Base-by-base conservation (phyloP, 1,139 yeast genomes). In the Saccharomyces hybrid region DNA sequence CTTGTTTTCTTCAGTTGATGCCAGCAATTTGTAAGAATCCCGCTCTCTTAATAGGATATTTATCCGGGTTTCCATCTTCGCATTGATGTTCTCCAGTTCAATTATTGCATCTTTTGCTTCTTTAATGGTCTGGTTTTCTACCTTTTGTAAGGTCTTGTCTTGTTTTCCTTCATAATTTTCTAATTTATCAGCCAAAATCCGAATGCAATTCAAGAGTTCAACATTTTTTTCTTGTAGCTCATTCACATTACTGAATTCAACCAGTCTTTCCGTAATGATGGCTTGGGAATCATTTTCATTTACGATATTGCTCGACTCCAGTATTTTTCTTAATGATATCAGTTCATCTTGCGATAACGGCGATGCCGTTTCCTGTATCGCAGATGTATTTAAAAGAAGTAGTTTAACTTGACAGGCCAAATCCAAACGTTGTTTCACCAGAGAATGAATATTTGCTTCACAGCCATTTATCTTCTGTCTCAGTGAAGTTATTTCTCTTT, bases 51-150 rank as follows among this genome's bases (percentile, higher is more conserved):
- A 23, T 3, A 14, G 25, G 20, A 46, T 25, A 46, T 25, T 14
- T 46, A 25, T n/a, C 13, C 28, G 28, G 6, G 20, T n/a, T 56
- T 78, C 78, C 28, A 80, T 64, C 46, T 78, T 74, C 28, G 78
- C 77, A 42, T 85, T 69, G 59, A 86, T 88, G 9, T 82, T 79
- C 65, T 86, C 84, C 49, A 91, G 73, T 2, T 83, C 77, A 41
- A 80, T 69, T 48, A 91, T 85, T 0, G 95, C 93, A 49, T 83
- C 83, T 56, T 83, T 83, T 2, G 96, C 96, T 61, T 85, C 93
- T 51, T 77, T 78, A 9, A 84, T 75, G 0, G 86, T 87, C 5
- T 76, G 74, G 11, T 80, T 76, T 63, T 83, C 88, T 31, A 80
- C 62, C 11, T 73, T 70, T 23, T 29, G 28, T 23, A 53, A 13